Percentiles rank a stretch among this genome's conserved stretches.
Conservation (phyloP, 2,329 filamentous ascomycete species). For the Beauveria bassiana region DNA sequence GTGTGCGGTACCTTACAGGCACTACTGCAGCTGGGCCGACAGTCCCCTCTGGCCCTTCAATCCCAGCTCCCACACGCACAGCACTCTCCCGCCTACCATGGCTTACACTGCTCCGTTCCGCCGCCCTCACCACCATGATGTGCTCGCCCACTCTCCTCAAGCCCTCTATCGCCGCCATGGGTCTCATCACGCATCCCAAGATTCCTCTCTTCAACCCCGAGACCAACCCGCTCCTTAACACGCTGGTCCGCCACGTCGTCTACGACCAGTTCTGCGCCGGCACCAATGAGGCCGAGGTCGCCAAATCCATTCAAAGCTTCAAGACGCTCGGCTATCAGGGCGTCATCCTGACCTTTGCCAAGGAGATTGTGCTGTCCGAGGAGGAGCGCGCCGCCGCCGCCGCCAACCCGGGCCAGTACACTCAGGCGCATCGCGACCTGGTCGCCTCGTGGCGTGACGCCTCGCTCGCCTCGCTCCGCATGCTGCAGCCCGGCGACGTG, state of each 20-base stretch:
- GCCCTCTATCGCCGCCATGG: constrained; percentile 20
- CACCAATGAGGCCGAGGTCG: constrained; percentile 38
- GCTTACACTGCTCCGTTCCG: constrained; percentile 19
- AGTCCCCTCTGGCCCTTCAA: neutral
- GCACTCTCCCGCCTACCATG: constrained; percentile 16
- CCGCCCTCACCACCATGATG: constrained; percentile 21
- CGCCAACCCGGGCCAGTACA: constrained; percentile 18
- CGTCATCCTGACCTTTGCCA: constrained; percentile 45
- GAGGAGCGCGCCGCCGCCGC: neutral
- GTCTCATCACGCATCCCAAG: constrained; percentile 21
- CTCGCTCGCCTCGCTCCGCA: constrained; percentile 41
- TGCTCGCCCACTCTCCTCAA: constrained; percentile 17
- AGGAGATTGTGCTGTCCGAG: constrained; percentile 34
- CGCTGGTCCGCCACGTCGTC: constrained; percentile 35
- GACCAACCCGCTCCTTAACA: constrained; percentile 29
- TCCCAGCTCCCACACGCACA: constrained; percentile 6
- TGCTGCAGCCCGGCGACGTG: constrained; percentile 37
- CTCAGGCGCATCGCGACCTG: constrained; percentile 15
- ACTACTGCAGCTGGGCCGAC: constrained; percentile 5
- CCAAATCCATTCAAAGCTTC: constrained; percentile 34
- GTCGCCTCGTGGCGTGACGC: constrained; percentile 43
- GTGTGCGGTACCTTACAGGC: constrained; percentile 9
- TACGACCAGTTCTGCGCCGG: constrained; percentile 53
- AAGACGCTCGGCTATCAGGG: constrained; percentile 43
- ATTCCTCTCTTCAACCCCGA: constrained; percentile 38